These are phyloP conservation scores for Solanum aculeatissimum DNA, from an alignment of 305 asterid species.

Conservation along the genomic window DNA sequence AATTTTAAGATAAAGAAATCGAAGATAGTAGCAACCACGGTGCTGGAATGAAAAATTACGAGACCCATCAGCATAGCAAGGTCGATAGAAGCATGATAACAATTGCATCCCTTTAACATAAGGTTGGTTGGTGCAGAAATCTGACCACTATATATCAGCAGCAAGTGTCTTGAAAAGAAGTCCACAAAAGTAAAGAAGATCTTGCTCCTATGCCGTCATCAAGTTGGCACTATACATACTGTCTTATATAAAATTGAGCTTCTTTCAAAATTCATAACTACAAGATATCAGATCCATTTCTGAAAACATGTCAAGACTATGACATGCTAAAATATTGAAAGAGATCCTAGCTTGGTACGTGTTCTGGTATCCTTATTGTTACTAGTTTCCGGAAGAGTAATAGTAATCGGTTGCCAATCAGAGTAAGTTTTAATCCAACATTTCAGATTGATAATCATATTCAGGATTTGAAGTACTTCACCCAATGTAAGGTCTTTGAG, in stretches of 20 bases:
- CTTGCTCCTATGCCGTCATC: not conserved
- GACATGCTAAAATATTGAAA: not conserved
- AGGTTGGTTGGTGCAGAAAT: not conserved
- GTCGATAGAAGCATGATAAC: not conserved
- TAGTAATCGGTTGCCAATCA: slow-evolving; percentile 13
- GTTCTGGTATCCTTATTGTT: not conserved
- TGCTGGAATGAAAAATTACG: not conserved
- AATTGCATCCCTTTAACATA: not conserved
- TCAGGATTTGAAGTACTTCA: slow-evolving; percentile 30
- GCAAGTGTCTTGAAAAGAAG: not conserved
- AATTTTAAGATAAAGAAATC: not conserved
- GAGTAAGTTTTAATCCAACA: slow-evolving; percentile 21
- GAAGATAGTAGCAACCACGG: not conserved
- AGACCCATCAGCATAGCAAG: not conserved
- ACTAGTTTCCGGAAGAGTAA: not conserved
- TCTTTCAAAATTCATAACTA: not conserved
- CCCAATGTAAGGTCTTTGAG: slow-evolving; percentile 28
- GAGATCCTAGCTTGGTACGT: not conserved
- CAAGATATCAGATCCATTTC: not conserved
- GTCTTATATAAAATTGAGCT: not conserved
- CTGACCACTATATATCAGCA: not conserved
- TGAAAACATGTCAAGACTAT: not conserved
- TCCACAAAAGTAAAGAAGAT: not conserved
- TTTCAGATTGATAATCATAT: slow-evolving; percentile 23
- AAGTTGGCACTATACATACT: not conserved